Base-by-base conservation (phyloP, 306 rosid genomes). In the Dryas octopetala region DNA sequence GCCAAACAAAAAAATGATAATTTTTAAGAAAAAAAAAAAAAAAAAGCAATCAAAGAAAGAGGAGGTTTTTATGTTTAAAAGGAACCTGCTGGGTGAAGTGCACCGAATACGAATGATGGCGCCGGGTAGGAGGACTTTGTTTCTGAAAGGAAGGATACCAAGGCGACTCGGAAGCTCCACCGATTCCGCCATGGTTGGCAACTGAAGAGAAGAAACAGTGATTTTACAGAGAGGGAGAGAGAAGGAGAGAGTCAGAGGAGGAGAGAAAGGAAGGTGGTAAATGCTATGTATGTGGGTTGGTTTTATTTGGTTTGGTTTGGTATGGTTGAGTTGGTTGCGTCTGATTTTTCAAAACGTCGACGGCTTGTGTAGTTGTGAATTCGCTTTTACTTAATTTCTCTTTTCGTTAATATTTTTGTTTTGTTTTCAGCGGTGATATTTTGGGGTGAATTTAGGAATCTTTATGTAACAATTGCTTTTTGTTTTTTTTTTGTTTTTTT, bases 51-150 rank as follows among this genome's bases (percentile, higher is more conserved):
- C 62, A 17, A 67, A 44, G 38, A 32, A 16, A 51, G 16, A 55
- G 14, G 1, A 59, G 16, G 9, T 13, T 17, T 68, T 12, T 5
- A 7, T 9, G n/a, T 2, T 16, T 3, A 62, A 46, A 26, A 58
- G 62, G 59, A 6, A 94, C 98, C 98, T 95, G 88, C 89, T 91
- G 3, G 98, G 89, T 0, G 98, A 91, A 85, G 98, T 95, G 89
- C 98, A 95, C 16, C 97, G 97, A 83, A 95, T 95, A 75, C 98
- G 88, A 46, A 95, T 95, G 63, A 95, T 95, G 61, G 98, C 98
- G 45, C 98, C 98, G 8, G 97, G 98, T 45, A 95, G 71, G 62
- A 91, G 98, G 46, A 95, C 98, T 90, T 95, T 95, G 89, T 95
- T 95, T 73, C 91, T 85, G 87, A 95, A 95, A 7, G 98, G 98